Evolutionary conservation across 148 eudicot species (phyloP), one percentile per base, ranked within the genome.

Genomic region (Linanthus parryae): DNA sequence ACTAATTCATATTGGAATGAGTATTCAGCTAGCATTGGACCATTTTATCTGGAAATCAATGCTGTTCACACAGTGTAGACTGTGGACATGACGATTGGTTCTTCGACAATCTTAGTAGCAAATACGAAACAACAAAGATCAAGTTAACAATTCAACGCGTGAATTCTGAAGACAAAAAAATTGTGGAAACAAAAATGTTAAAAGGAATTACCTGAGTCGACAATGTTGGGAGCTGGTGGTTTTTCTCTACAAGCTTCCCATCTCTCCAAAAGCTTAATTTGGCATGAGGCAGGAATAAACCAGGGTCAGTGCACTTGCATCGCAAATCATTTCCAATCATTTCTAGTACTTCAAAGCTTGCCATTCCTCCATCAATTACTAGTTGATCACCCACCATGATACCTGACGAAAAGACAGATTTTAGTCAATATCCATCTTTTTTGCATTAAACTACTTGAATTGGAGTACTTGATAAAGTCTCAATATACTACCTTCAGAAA

Each of bases 291-390:
- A 78, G 66, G 47, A 87, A 57, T 45, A 87, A 40, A 39, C 95
- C 95, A 63, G 95, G 73, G 58, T 83, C 88, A 20, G 75, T 78
- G 57, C 95, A 83, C 76, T 75, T 63, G 59, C 91, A 83, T 11
- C 73, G 74, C 51, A 87, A 69, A 65, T 78, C 88, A 38, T 79
- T 81, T 21, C 95, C 88, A 44, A 80, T 58, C 56, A 72, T 80
- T 54, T 83, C 88, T 2, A 83, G 52, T 31, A 87, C 85, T 64
- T 80, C 78, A 65, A 87, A 87, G 20, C 80, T 86, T 18, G 82
- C 92, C 92, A 80, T 87, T 52, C 95, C 95, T 36, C 95, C 95
- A 69, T 87, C 95, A 35, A 87, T 71, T 11, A 87, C 75, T 59
- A 87, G 64, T 43, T 75, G 87, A 71, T 87, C 95, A 44, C 88